Base-by-base conservation (phyloP, 805 yeast species). In the Torulaspora quercuum region DNA sequence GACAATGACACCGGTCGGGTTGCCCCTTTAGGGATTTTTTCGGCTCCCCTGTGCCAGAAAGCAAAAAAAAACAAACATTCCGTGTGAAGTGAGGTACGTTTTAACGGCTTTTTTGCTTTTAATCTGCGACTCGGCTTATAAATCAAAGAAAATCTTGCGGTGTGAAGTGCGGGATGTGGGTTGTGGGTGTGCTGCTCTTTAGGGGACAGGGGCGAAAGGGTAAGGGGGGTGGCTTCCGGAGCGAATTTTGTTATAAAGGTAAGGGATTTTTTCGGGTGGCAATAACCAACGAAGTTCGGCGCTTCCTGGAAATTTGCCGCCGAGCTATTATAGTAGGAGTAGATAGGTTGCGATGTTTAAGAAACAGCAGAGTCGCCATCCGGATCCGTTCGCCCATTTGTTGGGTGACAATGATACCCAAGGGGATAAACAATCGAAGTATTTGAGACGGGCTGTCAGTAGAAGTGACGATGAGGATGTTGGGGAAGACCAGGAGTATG, bases 381-480 rank as follows among this genome's bases (percentile, higher is more conserved):
- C 34, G 24, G 50, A 46, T 21, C 50, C 50, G 22, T 44, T 46
- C 28, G 48, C 42, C 8, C 41, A 39, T 13, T 25, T 37, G 40
- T 28, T 41, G 33, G 37, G 28, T 10, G 31, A 11, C 16, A 37
- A 24, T 12, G 33, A 33, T 17, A 25, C 27, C 15, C 7, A 12
- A 21, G 34, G 17, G 20, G 18, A 6, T 9, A 12, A n/a, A n/a
- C n/a, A n/a, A n/a, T n/a, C n/a, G n/a, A n/a, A n/a, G n/a, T n/a
- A n/a, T n/a, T n/a, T n/a, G n/a, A n/a, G n/a, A n/a, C n/a, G n/a
- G n/a, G n/a, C n/a, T n/a, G n/a, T n/a, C n/a, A n/a, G n/a, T n/a
- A n/a, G n/a, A n/a, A n/a, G n/a, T n/a, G n/a, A n/a, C n/a, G n/a
- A 7, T 15, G 27, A 14, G 26, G 21, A 17, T 12, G 17, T n/a